These are phyloP conservation scores for Botrytis fabae DNA, from an alignment of 2,329 filamentous ascomycete genomes.

Conservation along the genomic window DNA sequence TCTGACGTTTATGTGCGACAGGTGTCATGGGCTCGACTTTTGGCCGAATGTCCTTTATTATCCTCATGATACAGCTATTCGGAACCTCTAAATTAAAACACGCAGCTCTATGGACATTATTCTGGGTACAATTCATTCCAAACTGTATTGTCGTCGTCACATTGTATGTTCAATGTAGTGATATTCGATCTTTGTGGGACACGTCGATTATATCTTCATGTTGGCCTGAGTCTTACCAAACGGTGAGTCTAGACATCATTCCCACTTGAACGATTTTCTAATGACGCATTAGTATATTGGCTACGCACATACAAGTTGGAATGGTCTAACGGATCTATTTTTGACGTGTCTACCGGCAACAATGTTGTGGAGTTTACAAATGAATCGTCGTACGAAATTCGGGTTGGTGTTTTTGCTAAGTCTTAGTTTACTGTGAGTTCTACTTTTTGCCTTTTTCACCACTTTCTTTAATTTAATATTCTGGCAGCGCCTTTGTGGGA, in stretches of 20 bases:
- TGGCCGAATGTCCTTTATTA: constrained; percentile 26
- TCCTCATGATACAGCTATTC: constrained; percentile 30
- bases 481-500: constrained; percentile 25
- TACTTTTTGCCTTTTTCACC: background rate
- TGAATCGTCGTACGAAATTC: constrained; percentile 25
- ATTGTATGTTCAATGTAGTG: constrained; percentile 27
- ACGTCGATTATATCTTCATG: constrained; percentile 20
- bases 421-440: constrained; percentile 27
- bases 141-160: constrained; percentile 24
- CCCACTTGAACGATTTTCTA: background rate
- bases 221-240: constrained; percentile 23
- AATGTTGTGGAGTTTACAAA: constrained; percentile 28
- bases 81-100: constrained; percentile 22
- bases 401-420: constrained; percentile 25
- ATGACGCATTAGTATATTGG: constrained; percentile 10
- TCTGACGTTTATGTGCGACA: background rate
- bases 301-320: constrained; percentile 21
- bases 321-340: constrained; percentile 26
- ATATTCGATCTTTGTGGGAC: constrained; percentile 28
- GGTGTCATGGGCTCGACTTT: constrained; percentile 30
- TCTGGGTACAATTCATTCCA: constrained; percentile 23
- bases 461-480: background rate
- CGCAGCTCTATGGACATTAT: constrained; percentile 24
- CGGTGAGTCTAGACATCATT: constrained; percentile 15
- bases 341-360: constrained; percentile 26